Evolutionary conservation across 1,284 basidiomycete species (phyloP), one percentile per base, ranked within the genome.

Genomic region (Meripilus lineatus): DNA sequence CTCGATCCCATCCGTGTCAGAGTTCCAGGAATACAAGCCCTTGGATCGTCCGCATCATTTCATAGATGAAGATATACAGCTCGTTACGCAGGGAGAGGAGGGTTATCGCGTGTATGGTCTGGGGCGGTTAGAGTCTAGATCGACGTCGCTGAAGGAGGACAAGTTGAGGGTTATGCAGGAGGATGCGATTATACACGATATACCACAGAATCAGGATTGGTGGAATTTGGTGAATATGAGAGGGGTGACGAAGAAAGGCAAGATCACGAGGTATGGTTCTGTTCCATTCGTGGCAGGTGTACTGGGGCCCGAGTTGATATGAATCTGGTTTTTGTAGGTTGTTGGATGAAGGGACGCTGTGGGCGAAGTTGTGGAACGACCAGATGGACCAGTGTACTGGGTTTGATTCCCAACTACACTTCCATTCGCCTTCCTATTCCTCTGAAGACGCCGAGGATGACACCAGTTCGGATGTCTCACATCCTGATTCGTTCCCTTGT

Each of bases 181-280:
- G 55, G 57, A 66, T 4, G 69, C 74, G 0, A 58, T 93, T 10
- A 64, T 93, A 10, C 64, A 61, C 0, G 69, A 83, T 22, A 67
- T 93, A 8, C 77, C 82, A 1, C 85, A 87, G 58, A 93, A 93
- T 61, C 68, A 55, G 5, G 73, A 84, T 49, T 83, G 89, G 0
- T 92, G 81, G 80, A 77, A 76, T 3, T 55, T 83, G 6, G 66
- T 90, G 52, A 92, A 93, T 56, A 84, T 93, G 57, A 76, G 90
- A 21, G 75, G 79, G 46, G 66, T 93, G 23, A 61, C 68, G 25
- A 64, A 77, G 26, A 66, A 74, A 18, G 71, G 75, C 6, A 59
- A 72, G 44, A 63, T 87, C 21, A 77, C 74, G 1, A 77, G 77
- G 65, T 20, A 38, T 14, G 5, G 28, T 22, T 6, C 32, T 15